These are phyloP conservation scores for Corymbia calophylla DNA, from an alignment of 441 rosid genomes.

Conservation along the genomic window DNA sequence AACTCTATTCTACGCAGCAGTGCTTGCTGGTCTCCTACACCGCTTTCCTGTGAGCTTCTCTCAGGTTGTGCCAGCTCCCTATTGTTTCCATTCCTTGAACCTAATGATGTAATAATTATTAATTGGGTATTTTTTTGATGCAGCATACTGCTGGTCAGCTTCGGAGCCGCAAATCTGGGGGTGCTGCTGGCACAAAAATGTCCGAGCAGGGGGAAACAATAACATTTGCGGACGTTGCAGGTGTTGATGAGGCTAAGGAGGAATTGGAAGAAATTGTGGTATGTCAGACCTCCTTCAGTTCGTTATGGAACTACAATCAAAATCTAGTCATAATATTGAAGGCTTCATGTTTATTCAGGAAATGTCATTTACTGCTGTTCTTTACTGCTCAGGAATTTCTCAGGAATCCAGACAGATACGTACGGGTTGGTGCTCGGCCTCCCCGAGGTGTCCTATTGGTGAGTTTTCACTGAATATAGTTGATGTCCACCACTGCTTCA, in stretches of 20 bases:
- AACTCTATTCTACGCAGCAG: conserved; percentile 72
- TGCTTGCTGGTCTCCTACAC: conserved; percentile 79
- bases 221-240: conserved; percentile 97
- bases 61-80: conserved; percentile 39
- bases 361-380: conserved; percentile 16
- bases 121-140: background rate
- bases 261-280: conserved; percentile 99
- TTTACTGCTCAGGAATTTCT: conserved; percentile 76
- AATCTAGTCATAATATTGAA: background rate
- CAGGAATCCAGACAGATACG: conserved; percentile 82
- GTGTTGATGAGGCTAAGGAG: conserved; percentile 98
- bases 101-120: conserved; percentile 5
- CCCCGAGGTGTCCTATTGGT: conserved; percentile 98
- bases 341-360: conserved; percentile 5
- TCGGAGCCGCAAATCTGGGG: conserved; percentile 67
- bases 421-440: conserved; percentile 94
- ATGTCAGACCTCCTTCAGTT: conserved; percentile 12
- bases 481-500: background rate
- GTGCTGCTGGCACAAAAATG: conserved; percentile 53
- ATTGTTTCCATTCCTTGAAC: conserved; percentile 4
- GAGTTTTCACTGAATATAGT: conserved; percentile 17
- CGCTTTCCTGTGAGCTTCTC: conserved; percentile 77
- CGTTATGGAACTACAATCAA: background rate
- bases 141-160: conserved; percentile 85
- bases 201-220: conserved; percentile 72